Evolutionary conservation across 495 filamentous ascomycete species (phyloP), one percentile per base, ranked within the genome.

Genomic region (Elasticomyces elasticus): DNA sequence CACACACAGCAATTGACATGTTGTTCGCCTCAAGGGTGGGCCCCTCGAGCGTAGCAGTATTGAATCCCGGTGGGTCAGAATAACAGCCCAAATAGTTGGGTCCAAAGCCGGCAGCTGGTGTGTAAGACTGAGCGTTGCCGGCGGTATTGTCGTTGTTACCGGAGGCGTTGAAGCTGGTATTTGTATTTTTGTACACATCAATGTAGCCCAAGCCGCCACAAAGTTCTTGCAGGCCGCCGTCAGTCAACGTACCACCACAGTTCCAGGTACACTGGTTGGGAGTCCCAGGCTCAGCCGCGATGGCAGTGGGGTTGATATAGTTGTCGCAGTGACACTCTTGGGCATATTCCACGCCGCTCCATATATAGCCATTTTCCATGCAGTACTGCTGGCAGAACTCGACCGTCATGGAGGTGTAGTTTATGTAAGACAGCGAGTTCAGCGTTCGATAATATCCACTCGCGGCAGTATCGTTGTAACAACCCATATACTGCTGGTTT

Each of bases 271-370:
- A 59, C 37, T 62, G 17, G 30, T 46, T 55, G 45, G 33, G 27
- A 19, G 38, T 38, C 23, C 53, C 31, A 27, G 35, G 46, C 13
- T 19, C 17, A 22, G 33, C 43, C 19, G 6, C 28, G 24, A 51
- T 23, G 20, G 54, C 49, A 12, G 61, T 54, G 6, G 57, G 61
- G 43, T 60, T 60, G 51, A 63, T 49, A 24, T 42, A 17, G 35
- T 61, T 63, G 30, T 58, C 58, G 57, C 59, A 62, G 49, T 62
- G 61, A 40, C 62, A 64, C 48, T 64, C 59, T 28, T 59, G 50
- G 9, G 59, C 58, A 27, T 53, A 63, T 30, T 61, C 61, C 3
- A 59, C 49, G 23, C 61, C 61, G 19, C 28, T 37, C 40, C 33
- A 49, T 6, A 11, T 37, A 27, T 51, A 56, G 23, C 55, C 49